These are phyloP conservation scores for Fusarium penzigii DNA, from an alignment of 2,329 filamentous ascomycete genomes.

Conservation along the genomic window DNA sequence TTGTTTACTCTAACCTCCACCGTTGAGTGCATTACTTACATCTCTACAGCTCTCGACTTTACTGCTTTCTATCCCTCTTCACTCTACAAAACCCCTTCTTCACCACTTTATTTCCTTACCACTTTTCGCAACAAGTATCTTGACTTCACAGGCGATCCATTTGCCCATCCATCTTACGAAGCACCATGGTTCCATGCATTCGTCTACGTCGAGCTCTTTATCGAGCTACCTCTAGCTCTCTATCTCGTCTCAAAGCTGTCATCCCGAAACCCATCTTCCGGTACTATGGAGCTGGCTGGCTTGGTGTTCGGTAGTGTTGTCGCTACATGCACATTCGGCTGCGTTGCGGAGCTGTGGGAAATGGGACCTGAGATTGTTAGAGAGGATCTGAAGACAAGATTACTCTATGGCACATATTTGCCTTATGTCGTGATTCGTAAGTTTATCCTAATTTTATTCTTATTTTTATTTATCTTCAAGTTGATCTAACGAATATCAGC, in stretches of 20 bases:
- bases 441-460: slow-evolving; percentile 23
- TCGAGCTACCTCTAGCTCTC: slow-evolving; percentile 51
- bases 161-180: slow-evolving; percentile 43
- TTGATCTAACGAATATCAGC: slow-evolving; percentile 41
- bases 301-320: slow-evolving; percentile 54
- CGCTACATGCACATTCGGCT: slow-evolving; percentile 52
- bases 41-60: slow-evolving; percentile 51
- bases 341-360: slow-evolving; percentile 50
- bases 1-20: background rate
- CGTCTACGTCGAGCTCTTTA: slow-evolving; percentile 50
- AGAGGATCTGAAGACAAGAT: slow-evolving; percentile 43
- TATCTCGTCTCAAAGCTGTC: slow-evolving; percentile 48
- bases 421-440: slow-evolving; percentile 56
- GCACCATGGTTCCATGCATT: slow-evolving; percentile 54
- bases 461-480: background rate
- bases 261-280: slow-evolving; percentile 36
- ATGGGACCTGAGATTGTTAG: slow-evolving; percentile 51
- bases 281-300: slow-evolving; percentile 48
- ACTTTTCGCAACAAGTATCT: slow-evolving; percentile 49
- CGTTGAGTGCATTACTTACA: slow-evolving; percentile 8
- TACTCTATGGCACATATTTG: slow-evolving; percentile 52
- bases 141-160: slow-evolving; percentile 52
- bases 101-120: slow-evolving; percentile 51
- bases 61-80: slow-evolving; percentile 52
- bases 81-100: slow-evolving; percentile 42